Conservation (phyloP, 306 rosid species). For the Albizia julibrissin region DNA sequence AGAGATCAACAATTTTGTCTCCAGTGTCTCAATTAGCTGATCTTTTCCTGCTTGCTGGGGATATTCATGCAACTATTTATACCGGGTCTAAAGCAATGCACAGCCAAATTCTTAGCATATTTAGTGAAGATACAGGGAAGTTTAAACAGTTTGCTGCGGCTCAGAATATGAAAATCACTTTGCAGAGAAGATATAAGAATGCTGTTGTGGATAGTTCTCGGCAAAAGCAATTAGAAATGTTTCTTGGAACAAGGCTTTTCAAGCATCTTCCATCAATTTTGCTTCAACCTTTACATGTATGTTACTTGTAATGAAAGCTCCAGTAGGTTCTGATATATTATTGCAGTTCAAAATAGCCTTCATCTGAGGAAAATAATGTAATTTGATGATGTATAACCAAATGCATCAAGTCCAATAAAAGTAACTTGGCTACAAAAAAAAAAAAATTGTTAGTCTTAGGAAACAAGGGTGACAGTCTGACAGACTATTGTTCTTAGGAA, state of each 20-base stretch:
- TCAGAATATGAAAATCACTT: slow-evolving; percentile 91
- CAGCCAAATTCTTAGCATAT: slow-evolving; percentile 97
- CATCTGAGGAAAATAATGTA: neutral
- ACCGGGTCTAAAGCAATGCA: slow-evolving; percentile 99
- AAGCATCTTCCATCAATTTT: slow-evolving; percentile 98
- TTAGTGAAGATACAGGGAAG: slow-evolving; percentile 90
- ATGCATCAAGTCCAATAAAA: neutral
- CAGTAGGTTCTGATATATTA: neutral
- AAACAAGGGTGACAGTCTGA: neutral
- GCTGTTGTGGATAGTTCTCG: slow-evolving; percentile 96
- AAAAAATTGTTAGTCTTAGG: neutral
- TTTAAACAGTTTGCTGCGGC: slow-evolving; percentile 96
- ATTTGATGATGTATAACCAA: neutral
- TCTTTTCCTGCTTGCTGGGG: slow-evolving; percentile 96
- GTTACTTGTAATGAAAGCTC: slow-evolving; percentile 40
- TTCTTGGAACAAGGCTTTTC: slow-evolving; percentile 95
- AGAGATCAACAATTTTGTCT: slow-evolving; percentile 84
- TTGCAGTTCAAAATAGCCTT: neutral
- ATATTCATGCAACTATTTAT: slow-evolving; percentile 96
- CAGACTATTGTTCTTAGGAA: neutral
- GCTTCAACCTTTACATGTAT: slow-evolving; percentile 84
- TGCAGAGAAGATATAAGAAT: slow-evolving; percentile 96
- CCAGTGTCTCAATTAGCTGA: slow-evolving; percentile 93
- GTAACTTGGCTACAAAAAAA: neutral
- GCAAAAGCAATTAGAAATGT: slow-evolving; percentile 94